Evolutionary conservation across 2,329 filamentous ascomycete species (phyloP).

Genomic region (Claviceps humidiphila): DNA sequence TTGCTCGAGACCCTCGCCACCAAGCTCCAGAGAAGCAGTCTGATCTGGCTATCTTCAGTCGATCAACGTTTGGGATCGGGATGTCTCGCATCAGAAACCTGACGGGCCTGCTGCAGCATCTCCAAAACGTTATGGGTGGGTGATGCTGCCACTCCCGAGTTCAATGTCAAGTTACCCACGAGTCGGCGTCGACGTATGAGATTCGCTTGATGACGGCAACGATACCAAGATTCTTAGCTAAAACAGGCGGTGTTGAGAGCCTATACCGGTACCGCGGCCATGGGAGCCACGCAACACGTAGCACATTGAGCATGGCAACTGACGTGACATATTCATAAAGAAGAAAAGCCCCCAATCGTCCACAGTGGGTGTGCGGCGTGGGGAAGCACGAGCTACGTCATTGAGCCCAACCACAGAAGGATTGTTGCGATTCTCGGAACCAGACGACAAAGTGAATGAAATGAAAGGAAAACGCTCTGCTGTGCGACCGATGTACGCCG

Average conservation of each 20-base stretch:
- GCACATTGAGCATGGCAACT: not conserved
- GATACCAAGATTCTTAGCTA: not conserved
- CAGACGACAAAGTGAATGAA: not conserved
- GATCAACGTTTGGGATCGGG: not conserved
- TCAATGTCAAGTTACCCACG: not conserved
- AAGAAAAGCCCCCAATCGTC: too few species aligned
- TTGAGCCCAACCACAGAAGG: not conserved
- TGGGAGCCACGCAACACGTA: not conserved
- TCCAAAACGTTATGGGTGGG: not conserved
- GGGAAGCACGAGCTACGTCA: not conserved
- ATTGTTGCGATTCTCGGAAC: not conserved
- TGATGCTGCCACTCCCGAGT: not conserved
- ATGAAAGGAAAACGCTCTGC: not conserved
- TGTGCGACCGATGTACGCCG: conserved; percentile 5
- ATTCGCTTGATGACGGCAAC: not conserved
- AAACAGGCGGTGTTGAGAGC: not conserved
- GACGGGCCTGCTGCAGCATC: not conserved
- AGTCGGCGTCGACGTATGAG: conserved; percentile 3
- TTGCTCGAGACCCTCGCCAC: conserved; percentile 6
- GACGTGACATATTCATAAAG: not conserved
- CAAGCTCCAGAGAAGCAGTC: conserved; percentile 4
- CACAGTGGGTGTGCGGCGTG: not conserved
- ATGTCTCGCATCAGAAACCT: not conserved
- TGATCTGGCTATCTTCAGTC: not conserved
- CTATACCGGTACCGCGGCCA: not conserved